Conservation (phyloP, 2,329 filamentous ascomycete species). For the Paramyrothecium roridum region DNA sequence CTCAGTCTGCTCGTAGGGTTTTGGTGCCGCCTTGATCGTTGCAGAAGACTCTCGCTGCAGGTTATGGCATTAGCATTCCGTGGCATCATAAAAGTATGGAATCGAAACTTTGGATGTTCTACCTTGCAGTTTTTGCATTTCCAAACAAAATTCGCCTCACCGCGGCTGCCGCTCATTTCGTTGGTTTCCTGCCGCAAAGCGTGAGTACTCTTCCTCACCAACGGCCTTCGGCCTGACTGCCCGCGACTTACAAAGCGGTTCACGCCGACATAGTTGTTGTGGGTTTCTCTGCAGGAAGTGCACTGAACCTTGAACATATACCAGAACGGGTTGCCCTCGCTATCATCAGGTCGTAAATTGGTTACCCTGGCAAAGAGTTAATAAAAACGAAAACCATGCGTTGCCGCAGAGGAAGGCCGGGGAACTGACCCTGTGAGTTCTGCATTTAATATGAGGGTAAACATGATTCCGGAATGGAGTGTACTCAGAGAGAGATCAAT, state of each 20-base stretch:
- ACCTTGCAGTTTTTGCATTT: conserved; percentile 98
- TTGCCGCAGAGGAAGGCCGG: background rate
- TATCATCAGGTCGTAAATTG: conserved; percentile 81
- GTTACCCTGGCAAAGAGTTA: conserved; percentile 66
- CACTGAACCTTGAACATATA: conserved; percentile 99
- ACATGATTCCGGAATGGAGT: conserved; percentile 45
- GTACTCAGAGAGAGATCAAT: background rate
- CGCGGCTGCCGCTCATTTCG: conserved; percentile 87
- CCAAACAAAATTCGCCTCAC: conserved; percentile 99
- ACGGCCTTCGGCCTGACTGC: background rate
- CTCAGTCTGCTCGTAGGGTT: conserved; percentile 66
- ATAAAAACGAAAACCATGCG: conserved; percentile 3
- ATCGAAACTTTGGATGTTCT: conserved; percentile 7
- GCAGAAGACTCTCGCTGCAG: conserved; percentile 78
- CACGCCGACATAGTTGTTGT: conserved; percentile 81
- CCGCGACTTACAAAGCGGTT: conserved; percentile 73
- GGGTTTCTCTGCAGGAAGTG: conserved; percentile 90
- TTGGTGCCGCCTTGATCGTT: conserved; percentile 72
- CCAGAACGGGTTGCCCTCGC: conserved; percentile 79
- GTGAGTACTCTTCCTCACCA: conserved; percentile 4
- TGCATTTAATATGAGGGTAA: conserved; percentile 63
- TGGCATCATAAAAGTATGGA: no score
- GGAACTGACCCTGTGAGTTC: conserved; percentile 63
- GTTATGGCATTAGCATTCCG: conserved; percentile 1
- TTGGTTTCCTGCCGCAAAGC: conserved; percentile 67